These are phyloP conservation scores for Kodamaea kaohsiungensis DNA, from an alignment of 805 yeast species.

Conservation along the genomic window DNA sequence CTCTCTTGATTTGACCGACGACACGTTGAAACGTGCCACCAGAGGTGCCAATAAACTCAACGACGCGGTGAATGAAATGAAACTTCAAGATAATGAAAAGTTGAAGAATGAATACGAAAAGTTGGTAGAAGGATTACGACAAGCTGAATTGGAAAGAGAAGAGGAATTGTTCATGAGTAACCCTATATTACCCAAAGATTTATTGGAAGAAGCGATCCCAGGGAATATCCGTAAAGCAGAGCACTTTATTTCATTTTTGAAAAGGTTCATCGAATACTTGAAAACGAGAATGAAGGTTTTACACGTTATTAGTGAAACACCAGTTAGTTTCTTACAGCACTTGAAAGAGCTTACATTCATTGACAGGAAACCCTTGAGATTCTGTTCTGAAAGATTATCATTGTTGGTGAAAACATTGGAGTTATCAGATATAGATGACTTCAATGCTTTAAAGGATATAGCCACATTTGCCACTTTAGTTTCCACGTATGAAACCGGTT, in stretches of 20 bases:
- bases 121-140: slow-evolving; percentile 85
- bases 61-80: slow-evolving; percentile 83
- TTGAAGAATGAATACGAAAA: slow-evolving; percentile 89
- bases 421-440: slow-evolving; percentile 85
- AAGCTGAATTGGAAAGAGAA: slow-evolving; percentile 63
- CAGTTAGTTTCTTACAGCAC: slow-evolving; percentile 88
- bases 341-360: slow-evolving; percentile 90
- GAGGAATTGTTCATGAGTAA: slow-evolving; percentile 79
- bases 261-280: slow-evolving; percentile 89
- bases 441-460: slow-evolving; percentile 88
- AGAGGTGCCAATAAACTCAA: slow-evolving; percentile 80
- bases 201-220: slow-evolving; percentile 90
- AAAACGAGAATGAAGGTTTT: slow-evolving; percentile 97
- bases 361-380: slow-evolving; percentile 86
- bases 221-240: slow-evolving; percentile 97
- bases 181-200: slow-evolving; percentile 83
- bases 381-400: slow-evolving; percentile 89
- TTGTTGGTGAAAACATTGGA: slow-evolving; percentile 87
- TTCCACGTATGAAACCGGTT: slow-evolving; percentile 93
- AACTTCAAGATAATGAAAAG: slow-evolving; percentile 76
- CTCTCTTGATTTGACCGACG: slow-evolving; percentile 90
- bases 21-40: slow-evolving; percentile 80
- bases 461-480: slow-evolving; percentile 96
- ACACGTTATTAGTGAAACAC: slow-evolving; percentile 98
- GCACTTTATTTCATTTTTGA: slow-evolving; percentile 90